Base-by-base conservation (phyloP, 2,329 filamentous ascomycete genomes). In the Aspergillus ustus region DNA sequence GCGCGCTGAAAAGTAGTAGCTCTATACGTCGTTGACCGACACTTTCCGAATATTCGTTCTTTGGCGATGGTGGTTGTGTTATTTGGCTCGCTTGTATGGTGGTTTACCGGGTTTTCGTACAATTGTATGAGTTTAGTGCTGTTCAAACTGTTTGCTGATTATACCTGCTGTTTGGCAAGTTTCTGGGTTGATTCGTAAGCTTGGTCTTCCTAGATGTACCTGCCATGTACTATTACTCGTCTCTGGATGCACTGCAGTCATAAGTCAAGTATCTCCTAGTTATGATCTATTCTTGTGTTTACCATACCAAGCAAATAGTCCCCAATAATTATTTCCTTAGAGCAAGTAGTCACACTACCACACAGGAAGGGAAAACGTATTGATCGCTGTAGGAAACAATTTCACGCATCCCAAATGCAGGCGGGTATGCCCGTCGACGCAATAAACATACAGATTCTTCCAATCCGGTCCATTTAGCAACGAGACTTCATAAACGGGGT, bases 21-120 rank as follows among this genome's bases (percentile, higher is more conserved):
- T 25, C 6, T 15, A 8, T n/a, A 43, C 49, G n/a, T 53, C 53
- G 49, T 52, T 60, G 58, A 61, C 19, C 56, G 58, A 49, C 29
- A 34, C 28, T 49, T 51, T 13, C 29, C 54, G 20, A 34, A 15
- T 28, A 25, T 56, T 43, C 13, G 20, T 45, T 34, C 13, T 40
- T 25, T 44, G 17, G 11, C 20, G 9, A 44, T 15, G 22, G 22
- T 31, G 25, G 22, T 13, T 50, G 20, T n/a, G 43, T 17, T n/a
- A 37, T 43, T 28, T 57, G 46, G 22, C 44, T 40, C 22, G 43
- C n/a, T 48, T 52, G 59, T 57, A 52, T 50, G 11, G 45, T 28
- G 45, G 20, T 57, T 25, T 25, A 25, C 31, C 11, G 31, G 46
- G 19, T 40, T 57, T 45, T 20, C 19, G 52, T 13, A 54, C 31